Base-by-base conservation (phyloP, 345 rosid species). In the Populus davidiana region DNA sequence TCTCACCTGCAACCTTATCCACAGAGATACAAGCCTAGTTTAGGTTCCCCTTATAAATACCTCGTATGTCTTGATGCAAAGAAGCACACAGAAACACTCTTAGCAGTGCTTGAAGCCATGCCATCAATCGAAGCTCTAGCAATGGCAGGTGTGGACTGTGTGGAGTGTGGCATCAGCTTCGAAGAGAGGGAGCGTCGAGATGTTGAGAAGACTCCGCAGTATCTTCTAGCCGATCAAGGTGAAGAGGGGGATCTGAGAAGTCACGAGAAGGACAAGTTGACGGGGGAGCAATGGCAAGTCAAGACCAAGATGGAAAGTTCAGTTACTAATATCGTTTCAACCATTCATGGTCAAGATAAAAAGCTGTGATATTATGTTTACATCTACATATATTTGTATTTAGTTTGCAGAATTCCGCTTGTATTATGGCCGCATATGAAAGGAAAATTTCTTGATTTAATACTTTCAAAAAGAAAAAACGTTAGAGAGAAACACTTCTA, bases 41-140 rank as follows among this genome's bases (percentile, higher is more conserved):
- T 6, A 20, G 21, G n/a, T 17, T 17, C 56, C 41, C 56, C 59
- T 18, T 5, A 29, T 29, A 64, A 25, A 29, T 27, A n/a, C 8
- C 5, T 11, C 67, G 27, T 33, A 12, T n/a, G 33, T 63, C 67
- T 1, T 63, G 35, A 29, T 63, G 14, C 27, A 23, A 63, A 16
- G 20, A 49, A 5, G 54, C 66, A 62, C 5, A 29, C 18, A 23
- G 4, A 27, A 23, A 63, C 67, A 27, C 61, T 54, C 16, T 54
- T 13, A 2, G 18, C 61, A 12, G 25, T 25, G 1, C 67, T 23
- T 16, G 20, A 64, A 29, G 67, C 50, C 3, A 77, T 77, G 80
- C 71, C 80, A n/a, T 77, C 80, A 2, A 71, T 77, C 23, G 80
- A 77, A 71, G 80, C 80, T 63, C 75, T 77, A 31, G 80, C 80